phyloP scores from a whole-genome alignment of 306 rosid genomes.

The Castanea crenata region DNA sequence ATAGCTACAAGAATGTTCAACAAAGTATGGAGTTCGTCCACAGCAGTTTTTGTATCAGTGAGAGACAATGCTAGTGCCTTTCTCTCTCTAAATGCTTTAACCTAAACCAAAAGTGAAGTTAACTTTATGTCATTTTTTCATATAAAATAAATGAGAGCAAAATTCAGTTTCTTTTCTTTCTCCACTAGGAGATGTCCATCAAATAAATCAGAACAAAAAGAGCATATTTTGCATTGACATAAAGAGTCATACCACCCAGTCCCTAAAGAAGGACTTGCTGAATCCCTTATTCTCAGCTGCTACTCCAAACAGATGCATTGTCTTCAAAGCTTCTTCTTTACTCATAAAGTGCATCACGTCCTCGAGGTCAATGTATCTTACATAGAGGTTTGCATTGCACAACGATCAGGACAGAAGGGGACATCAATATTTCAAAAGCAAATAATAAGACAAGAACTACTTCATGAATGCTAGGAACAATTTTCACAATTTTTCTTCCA shows the following conservation, averaged over 20 bases:
- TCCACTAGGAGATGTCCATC: no score
- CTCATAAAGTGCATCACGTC: constrained; percentile 35
- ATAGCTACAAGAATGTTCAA: constrained; percentile 28
- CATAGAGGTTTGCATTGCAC: neutral
- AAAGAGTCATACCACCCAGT: constrained; percentile 37
- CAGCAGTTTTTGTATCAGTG: constrained; percentile 44
- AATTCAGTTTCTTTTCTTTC: no score
- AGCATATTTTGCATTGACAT: neutral
- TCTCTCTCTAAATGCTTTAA: constrained; percentile 39
- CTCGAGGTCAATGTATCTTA: constrained; percentile 29
- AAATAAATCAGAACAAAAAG: neutral
- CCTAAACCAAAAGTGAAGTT: constrained; percentile 19
- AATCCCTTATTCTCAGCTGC: constrained; percentile 1
- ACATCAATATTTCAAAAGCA: neutral
- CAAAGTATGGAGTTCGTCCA: constrained; percentile 41
- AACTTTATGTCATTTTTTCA: neutral
- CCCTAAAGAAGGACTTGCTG: constrained; percentile 18
- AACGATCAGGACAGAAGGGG: neutral
- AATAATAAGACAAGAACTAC: neutral
- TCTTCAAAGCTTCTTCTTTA: constrained; percentile 38
- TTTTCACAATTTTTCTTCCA: no score
- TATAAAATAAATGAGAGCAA: no score
- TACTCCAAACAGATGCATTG: constrained; percentile 26
- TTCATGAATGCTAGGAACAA: neutral
- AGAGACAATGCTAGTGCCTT: constrained; percentile 38